Evolutionary conservation across 768 basidiomycete genomes (phyloP), one percentile per base, ranked within the genome.

Genomic region (Auricularia cornea): DNA sequence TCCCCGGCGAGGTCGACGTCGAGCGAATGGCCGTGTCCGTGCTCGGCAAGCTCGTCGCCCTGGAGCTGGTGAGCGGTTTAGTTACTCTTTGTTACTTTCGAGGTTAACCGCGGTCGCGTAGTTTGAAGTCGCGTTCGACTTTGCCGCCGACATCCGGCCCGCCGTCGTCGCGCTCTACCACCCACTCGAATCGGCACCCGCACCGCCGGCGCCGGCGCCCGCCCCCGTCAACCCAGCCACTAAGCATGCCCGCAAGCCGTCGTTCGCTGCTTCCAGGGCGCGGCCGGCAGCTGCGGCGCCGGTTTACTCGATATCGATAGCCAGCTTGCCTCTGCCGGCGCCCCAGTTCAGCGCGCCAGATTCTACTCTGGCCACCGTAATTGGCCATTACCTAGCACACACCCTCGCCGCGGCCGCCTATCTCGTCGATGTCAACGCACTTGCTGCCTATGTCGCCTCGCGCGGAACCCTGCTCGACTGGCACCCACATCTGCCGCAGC

Each of bases 21-120:
- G 92, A 93, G 73, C 80, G 86, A 40, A 89, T 88, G 2, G 90
- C 87, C 1, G 80, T 80, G 59, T 86, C 85, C 63, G 74, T 92
- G 3, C 70, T 85, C 5, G 87, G 83, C 8, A 91, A 90, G 71
- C 72, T 92, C 2, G 77, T 90, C 29, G 68, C 79, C 28, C 70
- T 92, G 59, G 88, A 90, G 67, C 76, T 90, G 84, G 91, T 92
- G 69, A 60, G 90, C 79, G 23, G 5, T 30, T 26, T 29, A 18
- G 38, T 5, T n/a, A 31, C 48, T 35, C 59, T 23, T 65, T 23
- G 31, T 63, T n/a, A 57, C 20, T 30, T 59, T 59, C 20, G 44
- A 10, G 35, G 8, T 32, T 11, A 29, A n/a, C 64, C 35, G 35
- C 35, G 10, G 35, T 38, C 35, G 35, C 35, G 35, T 14, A 91